Evolutionary conservation across 2,329 filamentous ascomycete genomes (phyloP).

Genomic region (Alternaria alternata): DNA sequence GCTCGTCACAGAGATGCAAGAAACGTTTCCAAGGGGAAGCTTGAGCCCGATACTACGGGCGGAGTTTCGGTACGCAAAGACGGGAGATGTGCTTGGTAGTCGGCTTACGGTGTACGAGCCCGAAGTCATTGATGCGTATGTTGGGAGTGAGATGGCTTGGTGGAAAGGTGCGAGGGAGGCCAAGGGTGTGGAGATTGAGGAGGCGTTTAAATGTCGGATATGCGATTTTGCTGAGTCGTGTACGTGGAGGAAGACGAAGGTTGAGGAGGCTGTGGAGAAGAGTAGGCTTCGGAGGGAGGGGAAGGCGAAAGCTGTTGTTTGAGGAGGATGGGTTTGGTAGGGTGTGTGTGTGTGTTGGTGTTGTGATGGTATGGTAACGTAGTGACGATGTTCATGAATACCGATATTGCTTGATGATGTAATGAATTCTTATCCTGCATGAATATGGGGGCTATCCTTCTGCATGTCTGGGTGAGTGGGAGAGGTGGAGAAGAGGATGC

Average conservation of each 20-base stretch:
- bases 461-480: too few relatives aligned
- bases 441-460: too few relatives aligned
- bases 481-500: too few relatives aligned
- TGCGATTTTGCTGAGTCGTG: constrained; percentile 86
- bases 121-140: constrained; percentile 68
- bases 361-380: too few relatives aligned
- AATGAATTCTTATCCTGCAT: too few relatives aligned
- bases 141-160: constrained; percentile 75
- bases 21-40: constrained; percentile 60
- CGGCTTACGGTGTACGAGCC: constrained; percentile 71
- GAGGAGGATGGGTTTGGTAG: background rate
- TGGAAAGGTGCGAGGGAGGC: constrained; percentile 81
- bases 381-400: too few relatives aligned
- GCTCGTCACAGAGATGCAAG: constrained; percentile 68
- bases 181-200: constrained; percentile 79
- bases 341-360: too few relatives aligned
- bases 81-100: constrained; percentile 61
- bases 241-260: constrained; percentile 76
- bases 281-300: constrained; percentile 32
- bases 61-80: constrained; percentile 60
- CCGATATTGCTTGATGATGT: too few relatives aligned
- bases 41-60: constrained; percentile 62
- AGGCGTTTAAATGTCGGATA: constrained; percentile 85
- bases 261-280: constrained; percentile 65
- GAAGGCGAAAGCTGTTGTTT: constrained; percentile 40